phyloP scores from a whole-genome alignment of 2,329 filamentous ascomycete genomes.

The Berkeleyomyces rouxiae region DNA sequence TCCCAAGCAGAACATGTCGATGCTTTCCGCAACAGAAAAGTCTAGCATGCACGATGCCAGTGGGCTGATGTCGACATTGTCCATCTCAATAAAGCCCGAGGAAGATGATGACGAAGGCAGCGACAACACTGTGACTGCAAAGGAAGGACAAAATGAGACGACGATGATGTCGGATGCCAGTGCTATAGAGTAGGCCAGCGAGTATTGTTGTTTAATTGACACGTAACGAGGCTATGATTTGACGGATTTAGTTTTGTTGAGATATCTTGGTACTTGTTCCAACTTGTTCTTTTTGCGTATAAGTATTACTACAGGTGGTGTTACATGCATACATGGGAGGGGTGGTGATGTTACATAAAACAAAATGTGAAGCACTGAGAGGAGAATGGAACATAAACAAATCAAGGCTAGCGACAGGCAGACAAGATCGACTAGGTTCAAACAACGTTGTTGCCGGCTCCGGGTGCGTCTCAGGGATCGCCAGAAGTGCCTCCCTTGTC shows the following conservation, averaged over 20 bases:
- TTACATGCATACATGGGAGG: not conserved
- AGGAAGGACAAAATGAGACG: conserved; percentile 4
- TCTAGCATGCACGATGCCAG: conserved; percentile 1
- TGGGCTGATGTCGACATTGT: not conserved
- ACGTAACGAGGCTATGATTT: conserved; percentile 5
- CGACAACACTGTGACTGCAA: conserved; percentile 7
- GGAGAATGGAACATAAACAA: not conserved
- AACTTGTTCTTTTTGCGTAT: not conserved
- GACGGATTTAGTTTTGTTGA: not conserved
- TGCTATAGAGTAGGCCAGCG: conserved; percentile 2
- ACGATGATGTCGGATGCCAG: conserved; percentile 8
- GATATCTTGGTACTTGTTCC: not conserved
- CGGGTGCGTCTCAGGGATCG: not conserved
- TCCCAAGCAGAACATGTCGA: conserved; percentile 30
- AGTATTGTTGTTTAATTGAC: not conserved
- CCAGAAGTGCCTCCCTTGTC: not conserved
- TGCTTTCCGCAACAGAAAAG: conserved; percentile 5
- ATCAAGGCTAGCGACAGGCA: not conserved
- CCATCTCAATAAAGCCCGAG: conserved; percentile 3
- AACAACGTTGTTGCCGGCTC: not conserved
- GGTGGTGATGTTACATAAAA: not conserved
- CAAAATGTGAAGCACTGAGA: not conserved
- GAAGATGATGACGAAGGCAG: conserved; percentile 8
- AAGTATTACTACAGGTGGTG: not conserved
- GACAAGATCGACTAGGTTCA: not conserved